Percentiles rank a stretch among this genome's conserved stretches.
Evolutionary conservation across 164 flowering plant genomes (phyloP).

Genomic region (Platanus orientalis): DNA sequence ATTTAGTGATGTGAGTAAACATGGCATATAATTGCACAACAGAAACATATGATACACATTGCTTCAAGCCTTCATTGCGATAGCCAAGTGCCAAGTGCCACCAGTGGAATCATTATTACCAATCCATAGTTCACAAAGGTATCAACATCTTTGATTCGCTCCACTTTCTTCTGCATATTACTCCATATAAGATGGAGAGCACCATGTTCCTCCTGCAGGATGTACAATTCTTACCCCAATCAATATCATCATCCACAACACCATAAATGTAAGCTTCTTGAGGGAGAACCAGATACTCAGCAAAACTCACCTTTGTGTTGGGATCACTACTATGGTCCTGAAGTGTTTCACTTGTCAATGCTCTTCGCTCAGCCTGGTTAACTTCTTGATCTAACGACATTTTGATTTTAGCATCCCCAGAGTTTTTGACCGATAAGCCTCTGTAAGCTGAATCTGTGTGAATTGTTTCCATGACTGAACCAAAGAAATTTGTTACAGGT

Average conservation of each 20-base stretch:
- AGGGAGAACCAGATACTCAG: not conserved
- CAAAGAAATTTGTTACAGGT: constrained; percentile 94
- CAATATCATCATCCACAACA: too few relatives aligned
- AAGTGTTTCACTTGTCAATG: constrained; percentile 16
- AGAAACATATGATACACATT: not conserved
- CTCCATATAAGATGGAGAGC: constrained; percentile 18
- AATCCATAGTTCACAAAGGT: constrained; percentile 56
- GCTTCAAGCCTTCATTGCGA: constrained; percentile 21
- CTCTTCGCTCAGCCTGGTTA: constrained; percentile 24
- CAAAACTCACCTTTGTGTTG: constrained; percentile 29
- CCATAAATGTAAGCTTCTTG: not conserved
- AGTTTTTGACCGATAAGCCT: constrained; percentile 29
- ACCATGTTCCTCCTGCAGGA: constrained; percentile 32
- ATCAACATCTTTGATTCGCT: constrained; percentile 37
- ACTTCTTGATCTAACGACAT: constrained; percentile 24
- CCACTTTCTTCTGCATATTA: constrained; percentile 23
- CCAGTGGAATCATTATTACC: constrained; percentile 41
- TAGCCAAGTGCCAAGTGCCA: constrained; percentile 48
- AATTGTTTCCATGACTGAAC: constrained; percentile 94
- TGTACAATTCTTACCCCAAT: not conserved
- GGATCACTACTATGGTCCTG: constrained; percentile 20
- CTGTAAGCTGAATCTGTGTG: constrained; percentile 80
- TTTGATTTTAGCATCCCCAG: constrained; percentile 11
- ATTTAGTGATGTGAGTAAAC: too few relatives aligned
- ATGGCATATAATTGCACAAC: too few relatives aligned